These are phyloP conservation scores for Caryocar brasiliense DNA, from an alignment of 441 rosid species.

Conservation along the genomic window DNA sequence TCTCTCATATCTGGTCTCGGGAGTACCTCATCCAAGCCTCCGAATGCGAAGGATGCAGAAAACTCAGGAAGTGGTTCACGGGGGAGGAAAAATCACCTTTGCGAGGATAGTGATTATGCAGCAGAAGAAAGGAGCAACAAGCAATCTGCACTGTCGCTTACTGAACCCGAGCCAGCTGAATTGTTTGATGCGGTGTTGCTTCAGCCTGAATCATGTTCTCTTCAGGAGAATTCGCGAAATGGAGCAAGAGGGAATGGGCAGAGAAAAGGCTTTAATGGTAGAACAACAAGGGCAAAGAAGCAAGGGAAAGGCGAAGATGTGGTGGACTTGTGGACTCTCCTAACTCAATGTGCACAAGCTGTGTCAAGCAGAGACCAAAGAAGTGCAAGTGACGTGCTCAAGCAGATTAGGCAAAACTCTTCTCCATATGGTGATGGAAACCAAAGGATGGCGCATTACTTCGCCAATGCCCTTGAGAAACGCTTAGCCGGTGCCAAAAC, in stretches of 20 bases:
- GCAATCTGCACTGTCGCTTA: slow-evolving; percentile 42
- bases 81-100: slow-evolving; percentile 35
- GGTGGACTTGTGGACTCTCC: slow-evolving; percentile 57
- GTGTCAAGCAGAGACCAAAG: slow-evolving; percentile 58
- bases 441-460: slow-evolving; percentile 64
- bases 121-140: slow-evolving; percentile 44
- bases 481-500: slow-evolving; percentile 53
- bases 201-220: slow-evolving; percentile 9
- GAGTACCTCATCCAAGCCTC: slow-evolving; percentile 9
- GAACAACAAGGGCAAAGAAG: slow-evolving; percentile 23
- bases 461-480: slow-evolving; percentile 63
- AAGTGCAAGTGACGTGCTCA: slow-evolving; percentile 48
- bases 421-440: slow-evolving; percentile 53
- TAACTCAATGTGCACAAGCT: slow-evolving; percentile 74
- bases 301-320: slow-evolving; percentile 29
- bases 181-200: slow-evolving; percentile 58
- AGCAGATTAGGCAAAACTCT: slow-evolving; percentile 61
- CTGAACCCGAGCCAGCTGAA: slow-evolving; percentile 38
- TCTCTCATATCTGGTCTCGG: neutral
- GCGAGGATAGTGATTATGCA: slow-evolving; percentile 32
- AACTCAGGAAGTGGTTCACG: slow-evolving; percentile 2
- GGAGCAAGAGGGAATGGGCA: slow-evolving; percentile 7
- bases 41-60: slow-evolving; percentile 6
- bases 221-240: slow-evolving; percentile 9
- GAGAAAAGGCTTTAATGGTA: slow-evolving; percentile 28